Percentiles rank a stretch among this genome's conserved stretches.
Evolutionary conservation across 1,139 yeast genomes (phyloP).

Genomic region (Protomyces pachydermus): DNA sequence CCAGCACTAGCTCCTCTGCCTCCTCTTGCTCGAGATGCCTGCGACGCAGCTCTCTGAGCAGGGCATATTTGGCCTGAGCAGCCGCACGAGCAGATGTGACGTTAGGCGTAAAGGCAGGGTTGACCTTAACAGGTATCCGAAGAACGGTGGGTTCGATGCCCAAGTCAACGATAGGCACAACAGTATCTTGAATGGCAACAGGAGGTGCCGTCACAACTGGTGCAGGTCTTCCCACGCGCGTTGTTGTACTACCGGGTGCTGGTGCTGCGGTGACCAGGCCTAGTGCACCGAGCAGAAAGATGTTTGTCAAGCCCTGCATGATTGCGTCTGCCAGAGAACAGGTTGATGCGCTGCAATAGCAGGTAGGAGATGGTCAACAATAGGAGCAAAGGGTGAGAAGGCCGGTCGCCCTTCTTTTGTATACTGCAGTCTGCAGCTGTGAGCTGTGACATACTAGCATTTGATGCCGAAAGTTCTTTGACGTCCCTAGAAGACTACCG

Average conservation of each 20-base stretch:
- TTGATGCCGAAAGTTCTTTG: too few relatives aligned
- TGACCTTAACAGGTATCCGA: slow-evolving; percentile 10
- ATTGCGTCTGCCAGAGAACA: neutral
- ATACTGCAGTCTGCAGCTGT: too few relatives aligned
- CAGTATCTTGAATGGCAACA: slow-evolving; percentile 14
- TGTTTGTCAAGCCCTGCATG: neutral
- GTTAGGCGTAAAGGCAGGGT: slow-evolving; percentile 17
- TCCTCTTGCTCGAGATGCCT: neutral
- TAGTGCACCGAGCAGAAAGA: neutral
- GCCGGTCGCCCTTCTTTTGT: too few relatives aligned
- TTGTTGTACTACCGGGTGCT: neutral
- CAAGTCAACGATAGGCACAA: slow-evolving; percentile 5
- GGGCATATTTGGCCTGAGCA: slow-evolving; percentile 10
- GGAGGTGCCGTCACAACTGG: slow-evolving; percentile 2
- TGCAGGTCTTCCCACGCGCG: neutral
- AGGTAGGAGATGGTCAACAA: too few relatives aligned
- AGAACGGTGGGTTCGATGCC: slow-evolving; percentile 22
- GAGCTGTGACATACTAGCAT: too few relatives aligned
- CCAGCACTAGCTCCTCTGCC: neutral
- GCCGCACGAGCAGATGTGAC: slow-evolving; percentile 11
- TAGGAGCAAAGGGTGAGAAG: too few relatives aligned
- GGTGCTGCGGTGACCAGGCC: neutral
- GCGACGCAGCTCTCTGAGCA: slow-evolving; percentile 1
- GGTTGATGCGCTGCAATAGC: too few relatives aligned
- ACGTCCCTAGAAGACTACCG: too few relatives aligned